Evolutionary conservation across 1,284 basidiomycete genomes (phyloP), one percentile per base, ranked within the genome.

Genomic region (Ustilago trichophora): DNA sequence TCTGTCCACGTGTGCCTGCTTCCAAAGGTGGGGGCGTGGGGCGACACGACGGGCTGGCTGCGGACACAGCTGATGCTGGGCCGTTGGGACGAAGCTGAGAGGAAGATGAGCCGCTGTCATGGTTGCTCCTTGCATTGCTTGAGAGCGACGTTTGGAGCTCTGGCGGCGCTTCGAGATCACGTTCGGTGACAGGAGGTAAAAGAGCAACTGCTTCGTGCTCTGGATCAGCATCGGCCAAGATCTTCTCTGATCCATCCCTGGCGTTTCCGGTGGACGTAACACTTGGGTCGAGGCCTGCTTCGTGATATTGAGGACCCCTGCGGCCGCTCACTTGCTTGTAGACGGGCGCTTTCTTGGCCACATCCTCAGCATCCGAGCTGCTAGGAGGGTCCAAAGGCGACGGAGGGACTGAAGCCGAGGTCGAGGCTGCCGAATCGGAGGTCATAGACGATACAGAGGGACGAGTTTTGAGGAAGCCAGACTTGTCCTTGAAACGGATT

Each of bases 251-350:
- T n/a, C n/a, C n/a, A n/a, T n/a, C n/a, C n/a, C n/a, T n/a, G n/a
- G n/a, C n/a, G n/a, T n/a, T n/a, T n/a, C n/a, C n/a, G n/a, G n/a
- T n/a, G n/a, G n/a, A n/a, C n/a, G n/a, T n/a, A n/a, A n/a, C n/a
- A n/a, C n/a, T n/a, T n/a, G n/a, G n/a, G 4, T 33, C 34, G 12
- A 9, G 22, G 2, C 41, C 4, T 34, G n/a, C n/a, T n/a, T 47
- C 32, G 36, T 42, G 35, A 42, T 67, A 64, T 11, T 64, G 51
- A 9, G 16, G 19, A 1, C 66, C 66, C 29, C 66, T 51, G 24
- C 60, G 53, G 21, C 66, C 59, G 45, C 59, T 69, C 5, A 63
- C 24, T 27, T 69, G 66, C 43, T 59, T 69, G 38, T 69, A 69
- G 25, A 31, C 18, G 8, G 38, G 24, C 6, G 40, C 10, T 21